A percentile compares a stretch with the other conserved stretches of the same genome.
Evolutionary conservation across 495 filamentous ascomycete genomes (phyloP).

Genomic region (Xylaria bambusicola): DNA sequence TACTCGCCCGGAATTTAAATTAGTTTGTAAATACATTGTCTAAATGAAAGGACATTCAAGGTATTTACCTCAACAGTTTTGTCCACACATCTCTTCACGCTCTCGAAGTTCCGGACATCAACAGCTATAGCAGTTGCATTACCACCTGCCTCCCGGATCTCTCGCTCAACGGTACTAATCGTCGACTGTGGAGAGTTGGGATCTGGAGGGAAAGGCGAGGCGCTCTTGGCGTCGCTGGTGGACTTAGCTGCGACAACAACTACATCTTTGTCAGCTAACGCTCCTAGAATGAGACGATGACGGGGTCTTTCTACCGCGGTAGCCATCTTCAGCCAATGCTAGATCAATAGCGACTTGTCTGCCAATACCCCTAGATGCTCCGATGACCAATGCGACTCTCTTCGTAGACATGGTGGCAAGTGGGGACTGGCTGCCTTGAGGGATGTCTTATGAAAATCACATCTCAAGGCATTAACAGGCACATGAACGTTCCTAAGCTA

Average conservation of each 20-base stretch:
- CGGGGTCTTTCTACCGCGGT: constrained; percentile 55
- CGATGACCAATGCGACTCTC: constrained; percentile 68
- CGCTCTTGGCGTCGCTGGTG: constrained; percentile 60
- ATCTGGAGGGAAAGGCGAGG: constrained; percentile 70
- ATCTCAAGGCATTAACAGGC: background rate
- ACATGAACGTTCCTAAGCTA: too few relatives aligned
- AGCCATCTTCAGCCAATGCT: constrained; percentile 60
- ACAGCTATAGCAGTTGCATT: constrained; percentile 67
- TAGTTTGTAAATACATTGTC: too few relatives aligned
- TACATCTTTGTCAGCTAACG: constrained; percentile 32
- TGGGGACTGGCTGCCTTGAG: background rate
- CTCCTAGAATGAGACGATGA: background rate
- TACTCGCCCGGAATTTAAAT: constrained; percentile 17
- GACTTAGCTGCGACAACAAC: constrained; percentile 84
- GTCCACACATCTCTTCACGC: constrained; percentile 63
- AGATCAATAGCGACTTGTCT: constrained; percentile 77
- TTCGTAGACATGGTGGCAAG: constrained; percentile 5
- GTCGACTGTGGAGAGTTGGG: constrained; percentile 80
- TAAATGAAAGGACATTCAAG: too few relatives aligned
- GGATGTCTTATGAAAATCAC: background rate
- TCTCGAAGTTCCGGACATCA: constrained; percentile 66
- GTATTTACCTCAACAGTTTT: constrained; percentile 62
- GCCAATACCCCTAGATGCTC: constrained; percentile 77
- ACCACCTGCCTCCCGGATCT: constrained; percentile 69
- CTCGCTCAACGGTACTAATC: constrained; percentile 79